Evolutionary conservation across 768 basidiomycete species (phyloP).

Genomic region (Suillus ampliporus): DNA sequence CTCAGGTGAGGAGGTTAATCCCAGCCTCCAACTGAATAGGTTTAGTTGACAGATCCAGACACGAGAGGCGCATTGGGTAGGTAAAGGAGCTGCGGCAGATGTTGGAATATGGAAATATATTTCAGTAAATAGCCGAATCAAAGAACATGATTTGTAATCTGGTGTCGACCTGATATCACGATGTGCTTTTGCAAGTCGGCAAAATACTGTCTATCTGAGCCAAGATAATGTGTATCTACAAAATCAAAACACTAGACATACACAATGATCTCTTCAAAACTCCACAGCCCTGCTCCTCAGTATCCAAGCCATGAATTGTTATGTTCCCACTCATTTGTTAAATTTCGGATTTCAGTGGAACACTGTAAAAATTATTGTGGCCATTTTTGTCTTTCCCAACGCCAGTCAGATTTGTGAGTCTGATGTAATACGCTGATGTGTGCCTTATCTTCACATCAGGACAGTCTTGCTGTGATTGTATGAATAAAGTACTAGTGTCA

Average conservation of each 20-base stretch:
- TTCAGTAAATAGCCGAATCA: neutral
- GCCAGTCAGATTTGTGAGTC: neutral
- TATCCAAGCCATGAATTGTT: neutral
- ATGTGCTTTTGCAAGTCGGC: neutral
- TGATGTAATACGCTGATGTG: neutral
- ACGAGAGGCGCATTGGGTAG: no score
- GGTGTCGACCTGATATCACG: neutral
- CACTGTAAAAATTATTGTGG: neutral
- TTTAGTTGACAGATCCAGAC: no score
- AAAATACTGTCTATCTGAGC: neutral
- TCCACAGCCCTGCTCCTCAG: neutral
- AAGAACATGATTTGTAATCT: neutral
- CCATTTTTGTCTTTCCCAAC: neutral
- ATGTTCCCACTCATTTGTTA: neutral
- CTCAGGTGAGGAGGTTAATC: neutral
- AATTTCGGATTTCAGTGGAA: neutral
- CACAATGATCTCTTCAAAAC: neutral
- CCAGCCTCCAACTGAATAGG: no score
- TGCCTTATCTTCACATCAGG: neutral
- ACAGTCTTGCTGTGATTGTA: neutral
- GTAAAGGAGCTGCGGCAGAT: no score
- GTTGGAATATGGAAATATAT: neutral
- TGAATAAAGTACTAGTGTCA: neutral
- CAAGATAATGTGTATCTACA: neutral
- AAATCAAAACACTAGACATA: neutral